phyloP scores from a whole-genome alignment of 129 eudicot genomes.

The Chrysanthemum makinoi region DNA sequence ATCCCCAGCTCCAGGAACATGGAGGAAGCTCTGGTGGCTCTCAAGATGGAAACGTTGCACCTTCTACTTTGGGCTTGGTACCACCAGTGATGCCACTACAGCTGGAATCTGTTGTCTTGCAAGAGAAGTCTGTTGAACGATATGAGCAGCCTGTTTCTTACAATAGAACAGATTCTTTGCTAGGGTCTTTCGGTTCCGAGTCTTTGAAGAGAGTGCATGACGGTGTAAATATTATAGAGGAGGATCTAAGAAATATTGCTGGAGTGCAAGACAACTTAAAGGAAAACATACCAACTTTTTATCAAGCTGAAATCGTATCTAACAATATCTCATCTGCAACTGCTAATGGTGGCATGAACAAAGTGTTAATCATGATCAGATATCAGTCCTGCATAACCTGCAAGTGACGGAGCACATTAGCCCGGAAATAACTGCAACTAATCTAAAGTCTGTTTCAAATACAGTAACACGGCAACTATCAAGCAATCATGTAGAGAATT shows the following conservation, averaged over 20 bases:
- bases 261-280: constrained; percentile 5
- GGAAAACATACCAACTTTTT: constrained; percentile 27
- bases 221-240: constrained; percentile 10
- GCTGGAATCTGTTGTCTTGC: constrained; percentile 28
- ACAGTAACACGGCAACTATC: constrained; percentile 6
- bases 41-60: constrained; percentile 10
- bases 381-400: constrained; percentile 9
- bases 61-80: constrained; percentile 7
- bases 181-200: no score
- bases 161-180: constrained; percentile 15
- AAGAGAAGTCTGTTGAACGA: constrained; percentile 22
- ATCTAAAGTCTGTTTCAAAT: constrained; percentile 15
- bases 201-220: constrained; percentile 1
- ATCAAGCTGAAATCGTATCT: constrained; percentile 20
- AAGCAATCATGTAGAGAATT: constrained; percentile 18
- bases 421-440: constrained; percentile 1
- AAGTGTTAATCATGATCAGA: constrained; percentile 10
- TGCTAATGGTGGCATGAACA: constrained; percentile 15
- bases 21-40: constrained; percentile 10
- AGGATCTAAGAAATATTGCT: constrained; percentile 15
- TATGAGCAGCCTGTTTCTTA: constrained; percentile 21
- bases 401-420: constrained; percentile 16
- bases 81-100: constrained; percentile 6
- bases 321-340: constrained; percentile 16
- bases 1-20: constrained; percentile 4